A percentile compares a stretch with the other conserved stretches of the same genome.
Conservation (phyloP, 495 filamentous ascomycete species). For the Trichoderma asperelloides region DNA sequence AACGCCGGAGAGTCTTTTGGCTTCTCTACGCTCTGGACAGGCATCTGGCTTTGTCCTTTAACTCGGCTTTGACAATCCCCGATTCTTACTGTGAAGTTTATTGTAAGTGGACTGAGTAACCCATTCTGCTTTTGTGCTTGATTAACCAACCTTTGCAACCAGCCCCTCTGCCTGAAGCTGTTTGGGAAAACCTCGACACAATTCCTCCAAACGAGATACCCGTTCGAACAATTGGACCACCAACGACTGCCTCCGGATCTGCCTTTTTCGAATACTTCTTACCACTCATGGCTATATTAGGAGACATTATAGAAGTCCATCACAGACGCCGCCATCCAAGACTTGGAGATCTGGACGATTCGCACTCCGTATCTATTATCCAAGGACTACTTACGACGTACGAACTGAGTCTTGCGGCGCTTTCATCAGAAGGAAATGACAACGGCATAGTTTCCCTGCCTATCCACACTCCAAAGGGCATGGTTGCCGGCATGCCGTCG, state of each 20-base stretch:
- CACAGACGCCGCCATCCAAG: slow-evolving; percentile 65
- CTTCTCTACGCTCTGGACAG: slow-evolving; percentile 59
- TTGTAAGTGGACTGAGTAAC: not conserved
- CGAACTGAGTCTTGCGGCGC: slow-evolving; percentile 16
- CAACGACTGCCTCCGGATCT: slow-evolving; percentile 21
- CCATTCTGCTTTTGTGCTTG: too few relatives aligned
- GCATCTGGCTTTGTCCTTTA: slow-evolving; percentile 64
- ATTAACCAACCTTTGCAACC: not conserved
- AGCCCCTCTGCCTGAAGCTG: slow-evolving; percentile 48
- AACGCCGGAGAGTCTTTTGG: slow-evolving; percentile 66
- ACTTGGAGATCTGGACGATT: slow-evolving; percentile 42
- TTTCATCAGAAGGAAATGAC: not conserved
- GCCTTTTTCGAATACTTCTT: slow-evolving; percentile 73
- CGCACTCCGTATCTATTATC: slow-evolving; percentile 15
- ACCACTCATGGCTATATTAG: slow-evolving; percentile 70
- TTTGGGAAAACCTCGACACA: slow-evolving; percentile 21
- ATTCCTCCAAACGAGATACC: slow-evolving; percentile 20
- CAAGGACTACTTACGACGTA: slow-evolving; percentile 16
- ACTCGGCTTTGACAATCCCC: slow-evolving; percentile 53
- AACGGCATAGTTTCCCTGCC: not conserved
- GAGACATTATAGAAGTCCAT: slow-evolving; percentile 66
- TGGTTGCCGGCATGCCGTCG: not conserved
- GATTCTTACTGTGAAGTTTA: slow-evolving; percentile 55
- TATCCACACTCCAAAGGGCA: not conserved
- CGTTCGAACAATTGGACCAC: slow-evolving; percentile 20